Evolutionary conservation across 2,329 filamentous ascomycete genomes (phyloP), one percentile per base, ranked within the genome.

Genomic region (Pseudogymnoascus sp.): DNA sequence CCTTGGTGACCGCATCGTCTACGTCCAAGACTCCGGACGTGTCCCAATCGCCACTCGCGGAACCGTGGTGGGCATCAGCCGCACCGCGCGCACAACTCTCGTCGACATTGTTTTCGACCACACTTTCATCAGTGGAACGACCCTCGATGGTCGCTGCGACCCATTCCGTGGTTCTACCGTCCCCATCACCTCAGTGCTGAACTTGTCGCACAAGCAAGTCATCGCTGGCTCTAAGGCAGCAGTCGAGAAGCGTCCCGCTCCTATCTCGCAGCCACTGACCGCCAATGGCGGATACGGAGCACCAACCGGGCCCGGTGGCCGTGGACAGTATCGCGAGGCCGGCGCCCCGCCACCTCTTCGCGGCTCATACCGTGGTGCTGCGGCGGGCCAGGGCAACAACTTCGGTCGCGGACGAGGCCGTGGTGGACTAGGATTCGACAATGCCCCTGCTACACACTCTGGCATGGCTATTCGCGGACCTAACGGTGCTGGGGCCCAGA

Each of bases 121-220:
- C 11, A 89, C 91, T 0, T 99, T 99, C 76, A 97, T 99, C 93
- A 96, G 92, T 72, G 95, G 95, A 66, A 97, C 93, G 1, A 95
- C 90, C 0, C 82, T 99, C 14, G 90, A 91, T 64, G 92, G 93
- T 63, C 88, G 95, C 64, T 96, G 93, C 73, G 91, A 92, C 25
- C 87, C 91, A 38, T 99, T 99, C 85, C 87, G 93, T 37, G 95
- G 95, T 61, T 93, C 95, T 74, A 97, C 95, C 0, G 92, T 99
- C 3, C 86, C 91, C 1, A 85, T 88, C 5, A 89, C 89, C n/a
- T 89, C 90, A 0, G 92, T 97, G 1, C 82, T 99, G 36, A 99
- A 99, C 76, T 80, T 96, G 63, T 88, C 88, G 1, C 82, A 93
- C 71, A 88, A 84, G 69, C 95, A 99, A 77, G 83, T 96, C 18